Conservation (phyloP, 2,329 filamentous ascomycete genomes). For the Claviceps arundinis region DNA sequence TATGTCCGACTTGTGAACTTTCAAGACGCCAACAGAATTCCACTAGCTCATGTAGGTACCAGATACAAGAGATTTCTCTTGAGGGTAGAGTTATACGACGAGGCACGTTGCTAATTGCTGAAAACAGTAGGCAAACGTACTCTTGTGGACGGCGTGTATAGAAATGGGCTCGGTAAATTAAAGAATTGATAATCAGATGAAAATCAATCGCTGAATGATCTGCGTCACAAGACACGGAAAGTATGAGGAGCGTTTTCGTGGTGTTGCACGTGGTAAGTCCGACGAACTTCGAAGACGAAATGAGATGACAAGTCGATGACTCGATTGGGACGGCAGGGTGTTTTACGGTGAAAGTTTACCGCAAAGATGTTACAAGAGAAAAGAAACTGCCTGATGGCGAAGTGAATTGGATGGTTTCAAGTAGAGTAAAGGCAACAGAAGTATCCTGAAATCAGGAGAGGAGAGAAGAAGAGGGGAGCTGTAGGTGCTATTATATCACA, state of each 20-base stretch:
- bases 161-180: neutral
- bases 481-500: conserved; percentile 10
- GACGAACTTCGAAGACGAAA: neutral
- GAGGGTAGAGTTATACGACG: neutral
- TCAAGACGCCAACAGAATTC: neutral
- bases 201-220: neutral
- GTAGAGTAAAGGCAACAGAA: neutral
- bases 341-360: neutral
- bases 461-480: conserved; percentile 7
- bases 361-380: neutral
- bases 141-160: neutral
- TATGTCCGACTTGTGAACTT: neutral
- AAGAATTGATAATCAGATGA: neutral
- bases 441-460: neutral
- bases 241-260: neutral
- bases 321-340: neutral
- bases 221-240: neutral
- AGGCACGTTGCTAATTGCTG: too few relatives aligned
- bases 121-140: neutral
- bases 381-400: conserved; percentile 1
- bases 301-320: neutral
- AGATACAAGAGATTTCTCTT: neutral
- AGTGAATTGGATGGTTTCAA: conserved; percentile 4
- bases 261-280: neutral
- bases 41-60: neutral